Evolutionary conservation across 495 filamentous ascomycete species (phyloP), one percentile per base, ranked within the genome.

Genomic region (Penicillium angulare): DNA sequence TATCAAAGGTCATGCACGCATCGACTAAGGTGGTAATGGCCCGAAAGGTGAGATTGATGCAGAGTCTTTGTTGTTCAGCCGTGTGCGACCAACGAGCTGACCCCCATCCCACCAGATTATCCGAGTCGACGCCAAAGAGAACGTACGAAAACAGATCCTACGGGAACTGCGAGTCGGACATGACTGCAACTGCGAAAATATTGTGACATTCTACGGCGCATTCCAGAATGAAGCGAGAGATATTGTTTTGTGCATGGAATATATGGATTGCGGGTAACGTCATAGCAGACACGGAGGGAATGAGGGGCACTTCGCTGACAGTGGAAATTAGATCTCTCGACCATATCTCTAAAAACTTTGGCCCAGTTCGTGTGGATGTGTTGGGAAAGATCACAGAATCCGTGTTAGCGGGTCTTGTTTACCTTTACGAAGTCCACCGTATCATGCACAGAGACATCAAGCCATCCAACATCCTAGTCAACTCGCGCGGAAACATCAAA

Each of bases 361-460:
- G 93, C 13, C 93, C 93, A 1, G 85, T 98, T 20, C 87, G 93
- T 31, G 92, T 98, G n/a, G 95, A 98, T 62, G 95, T 98, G 1
- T 79, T 98, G 3, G 93, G 93, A n/a, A 98, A 98, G 75, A 96
- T 98, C 52, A 91, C 93, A 5, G 95, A 97, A 75, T 91, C 95
- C 1, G 89, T 95, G n/a, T 79, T 98, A 9, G 92, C 88, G 33
- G 93, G 93, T 26, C 79, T 98, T 21, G 90, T 89, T 13, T 98
- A 98, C 64, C 85, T 98, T 44, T 98, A 97, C 70, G 86, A 87
- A 57, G 84, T 84, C 35, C 91, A 97, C 62, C 88, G 90, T 50
- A 98, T 98, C 62, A 96, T 98, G 87, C 93, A 98, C 65, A 85
- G 93, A 54, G 93, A 98, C 67, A 96, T 98, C 74, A 98, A 98